These are phyloP conservation scores for Pseudogymnoascus sp. DNA, from an alignment of 2,329 filamentous ascomycete species.

Conservation along the genomic window DNA sequence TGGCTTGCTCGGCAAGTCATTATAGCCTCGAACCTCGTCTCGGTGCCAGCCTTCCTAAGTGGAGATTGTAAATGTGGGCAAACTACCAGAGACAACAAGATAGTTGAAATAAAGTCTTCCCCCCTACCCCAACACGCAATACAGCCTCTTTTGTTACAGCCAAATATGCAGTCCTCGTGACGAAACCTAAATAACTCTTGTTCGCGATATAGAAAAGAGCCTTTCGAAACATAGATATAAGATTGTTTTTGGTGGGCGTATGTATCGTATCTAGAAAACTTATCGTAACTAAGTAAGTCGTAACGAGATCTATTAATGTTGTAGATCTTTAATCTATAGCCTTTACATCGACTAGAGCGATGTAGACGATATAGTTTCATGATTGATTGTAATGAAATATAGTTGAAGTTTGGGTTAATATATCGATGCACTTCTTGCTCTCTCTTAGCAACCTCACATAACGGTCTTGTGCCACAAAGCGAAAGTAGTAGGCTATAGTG, in stretches of 20 bases:
- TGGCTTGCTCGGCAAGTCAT: background rate
- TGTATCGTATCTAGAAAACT: background rate
- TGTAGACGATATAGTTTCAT: background rate
- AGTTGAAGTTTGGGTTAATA: background rate
- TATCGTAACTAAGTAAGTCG: background rate
- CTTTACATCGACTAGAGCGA: background rate
- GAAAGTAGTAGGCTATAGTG: background rate
- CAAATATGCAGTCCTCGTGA: background rate
- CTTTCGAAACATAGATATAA: background rate
- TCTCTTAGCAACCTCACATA: background rate
- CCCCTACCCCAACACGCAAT: background rate
- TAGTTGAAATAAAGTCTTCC: background rate
- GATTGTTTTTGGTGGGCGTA: background rate
- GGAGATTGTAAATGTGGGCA: background rate
- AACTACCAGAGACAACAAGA: background rate
- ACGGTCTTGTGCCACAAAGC: background rate
- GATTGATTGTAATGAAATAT: background rate
- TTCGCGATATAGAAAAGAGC: background rate
- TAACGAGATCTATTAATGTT: background rate
- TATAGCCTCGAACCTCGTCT: background rate
- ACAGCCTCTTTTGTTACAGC: background rate
- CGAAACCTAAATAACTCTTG: background rate
- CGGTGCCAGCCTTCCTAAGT: background rate
- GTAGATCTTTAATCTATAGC: background rate
- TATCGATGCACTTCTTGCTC: background rate